A percentile compares a stretch with the other conserved stretches of the same genome.
phyloP scores from a whole-genome alignment of 805 yeast species.

The Kregervanrija delftensis region DNA sequence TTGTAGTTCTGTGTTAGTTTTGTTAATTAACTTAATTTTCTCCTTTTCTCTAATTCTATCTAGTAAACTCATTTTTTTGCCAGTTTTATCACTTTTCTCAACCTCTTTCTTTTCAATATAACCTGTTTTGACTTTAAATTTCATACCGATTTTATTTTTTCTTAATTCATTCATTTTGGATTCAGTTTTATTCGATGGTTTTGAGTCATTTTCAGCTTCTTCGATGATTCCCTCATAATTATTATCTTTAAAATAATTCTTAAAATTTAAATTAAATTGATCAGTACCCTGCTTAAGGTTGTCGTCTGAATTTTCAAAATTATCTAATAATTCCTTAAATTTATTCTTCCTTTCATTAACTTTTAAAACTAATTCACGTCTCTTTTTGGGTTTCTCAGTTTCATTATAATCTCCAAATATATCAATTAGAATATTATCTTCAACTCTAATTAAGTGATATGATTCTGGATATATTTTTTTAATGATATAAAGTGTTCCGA shows the following conservation, averaged over 20 bases:
- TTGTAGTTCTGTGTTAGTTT: conserved; percentile 18
- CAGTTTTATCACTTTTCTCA: background rate
- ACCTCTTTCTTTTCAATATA: background rate
- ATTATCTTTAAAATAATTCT: no score
- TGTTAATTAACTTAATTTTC: conserved; percentile 13
- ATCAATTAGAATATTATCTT: background rate
- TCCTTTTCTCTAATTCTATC: conserved; percentile 36
- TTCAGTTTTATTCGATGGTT: background rate
- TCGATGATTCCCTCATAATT: background rate
- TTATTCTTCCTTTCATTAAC: background rate
- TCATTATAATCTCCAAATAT: no score
- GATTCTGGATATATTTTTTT: conserved; percentile 3
- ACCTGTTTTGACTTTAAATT: background rate
- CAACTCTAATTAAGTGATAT: background rate
- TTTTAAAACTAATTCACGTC: background rate
- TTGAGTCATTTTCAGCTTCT: no score
- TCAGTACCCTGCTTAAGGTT: no score
- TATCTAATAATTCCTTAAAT: background rate
- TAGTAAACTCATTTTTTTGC: conserved; percentile 23
- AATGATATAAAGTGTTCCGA: background rate
- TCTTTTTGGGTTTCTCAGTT: background rate
- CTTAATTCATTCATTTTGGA: background rate
- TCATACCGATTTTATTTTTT: background rate
- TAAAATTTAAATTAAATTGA: no score
- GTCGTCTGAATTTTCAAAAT: no score